A percentile compares a stretch with the other conserved stretches of the same genome.
Conservation (phyloP, 805 yeast genomes). For the Kazachstania taianensis region DNA sequence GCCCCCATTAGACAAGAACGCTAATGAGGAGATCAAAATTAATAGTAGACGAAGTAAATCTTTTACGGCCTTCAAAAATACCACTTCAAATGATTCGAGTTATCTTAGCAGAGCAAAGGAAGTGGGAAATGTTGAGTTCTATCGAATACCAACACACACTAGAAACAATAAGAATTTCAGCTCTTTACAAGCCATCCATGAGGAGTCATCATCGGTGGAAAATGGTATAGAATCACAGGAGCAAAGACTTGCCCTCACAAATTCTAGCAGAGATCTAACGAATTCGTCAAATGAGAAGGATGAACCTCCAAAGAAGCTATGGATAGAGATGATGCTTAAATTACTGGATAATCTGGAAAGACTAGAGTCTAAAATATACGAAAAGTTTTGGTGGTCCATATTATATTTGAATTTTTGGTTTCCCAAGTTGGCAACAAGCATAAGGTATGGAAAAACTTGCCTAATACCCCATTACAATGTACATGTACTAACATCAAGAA, state of each 20-base stretch:
- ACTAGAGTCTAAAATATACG: conserved; percentile 13
- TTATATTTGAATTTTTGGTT: conserved; percentile 18
- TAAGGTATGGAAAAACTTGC: conserved; percentile 24
- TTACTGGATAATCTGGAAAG: conserved; percentile 9
- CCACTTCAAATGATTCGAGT: no score
- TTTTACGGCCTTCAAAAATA: conserved; percentile 7
- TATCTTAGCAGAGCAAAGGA: background rate
- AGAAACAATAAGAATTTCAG: background rate
- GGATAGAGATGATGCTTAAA: conserved; percentile 7
- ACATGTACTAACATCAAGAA: no score
- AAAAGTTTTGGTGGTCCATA: conserved; percentile 16
- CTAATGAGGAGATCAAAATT: no score
- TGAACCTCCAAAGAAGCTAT: conserved; percentile 1
- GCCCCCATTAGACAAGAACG: no score
- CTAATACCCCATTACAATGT: no score
- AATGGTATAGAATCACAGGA: no score
- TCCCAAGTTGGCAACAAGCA: conserved; percentile 11
- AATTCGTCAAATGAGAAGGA: no score
- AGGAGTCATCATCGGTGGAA: no score
- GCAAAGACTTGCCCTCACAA: no score
- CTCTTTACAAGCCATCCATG: conserved; percentile 10
- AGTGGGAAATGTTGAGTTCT: background rate
- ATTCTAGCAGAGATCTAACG: no score
- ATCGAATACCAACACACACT: no score
- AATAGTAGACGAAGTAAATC: conserved; percentile 12